A percentile compares a stretch with the other conserved stretches of the same genome.
phyloP scores from a whole-genome alignment of 139 green algal genomes.

The Volvox africanus region DNA sequence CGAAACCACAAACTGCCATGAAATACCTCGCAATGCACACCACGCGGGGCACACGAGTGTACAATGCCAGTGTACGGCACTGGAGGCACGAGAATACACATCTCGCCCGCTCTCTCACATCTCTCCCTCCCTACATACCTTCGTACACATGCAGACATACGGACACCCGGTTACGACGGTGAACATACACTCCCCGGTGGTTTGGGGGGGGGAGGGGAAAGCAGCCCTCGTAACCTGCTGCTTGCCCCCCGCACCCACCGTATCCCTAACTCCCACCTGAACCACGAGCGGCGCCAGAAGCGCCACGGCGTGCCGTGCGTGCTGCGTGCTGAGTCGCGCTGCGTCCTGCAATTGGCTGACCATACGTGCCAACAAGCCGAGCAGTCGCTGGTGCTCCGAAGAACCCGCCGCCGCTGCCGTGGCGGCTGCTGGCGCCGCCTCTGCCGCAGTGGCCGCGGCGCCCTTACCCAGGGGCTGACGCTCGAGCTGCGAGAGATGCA shows the following conservation, averaged over 20 bases:
- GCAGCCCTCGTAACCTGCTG: too few relatives aligned
- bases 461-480: neutral
- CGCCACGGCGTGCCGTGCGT: constrained; percentile 22
- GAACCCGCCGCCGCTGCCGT: neutral
- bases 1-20: too few relatives aligned
- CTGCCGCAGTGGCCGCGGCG: neutral
- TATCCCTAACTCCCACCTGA: neutral
- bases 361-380: neutral
- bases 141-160: too few relatives aligned
- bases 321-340: constrained; percentile 2
- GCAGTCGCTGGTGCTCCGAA: neutral
- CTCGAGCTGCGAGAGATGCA: neutral
- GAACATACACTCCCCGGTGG: too few relatives aligned
- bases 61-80: too few relatives aligned
- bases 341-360: neutral
- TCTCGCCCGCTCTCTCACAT: too few relatives aligned
- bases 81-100: too few relatives aligned
- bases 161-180: too few relatives aligned
- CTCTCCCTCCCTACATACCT: too few relatives aligned
- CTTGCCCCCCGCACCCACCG: neutral
- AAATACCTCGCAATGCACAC: too few relatives aligned
- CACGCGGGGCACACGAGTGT: too few relatives aligned
- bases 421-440: neutral
- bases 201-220: too few relatives aligned
- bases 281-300: constrained; percentile 1